Evolutionary conservation across 2,329 filamentous ascomycete genomes (phyloP).

Genomic region (Cytospora mali): DNA sequence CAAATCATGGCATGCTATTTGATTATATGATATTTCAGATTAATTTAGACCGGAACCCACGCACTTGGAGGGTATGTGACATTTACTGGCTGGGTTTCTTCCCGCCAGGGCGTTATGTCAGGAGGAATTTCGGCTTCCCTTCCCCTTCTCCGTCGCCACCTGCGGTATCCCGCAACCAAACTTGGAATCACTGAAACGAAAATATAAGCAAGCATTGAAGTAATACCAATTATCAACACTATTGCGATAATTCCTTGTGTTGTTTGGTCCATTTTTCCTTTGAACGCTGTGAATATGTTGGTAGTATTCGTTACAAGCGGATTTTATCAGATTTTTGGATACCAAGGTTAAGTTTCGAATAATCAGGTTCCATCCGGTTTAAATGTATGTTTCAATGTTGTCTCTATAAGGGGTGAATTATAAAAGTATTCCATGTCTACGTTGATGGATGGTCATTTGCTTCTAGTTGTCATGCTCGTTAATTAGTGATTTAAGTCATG

Average conservation of each 20-base stretch:
- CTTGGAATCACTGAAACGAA: background rate
- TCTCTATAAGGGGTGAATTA: no score
- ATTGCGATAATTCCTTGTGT: background rate
- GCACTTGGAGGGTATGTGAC: background rate
- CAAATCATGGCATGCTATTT: background rate
- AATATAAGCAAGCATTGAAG: background rate
- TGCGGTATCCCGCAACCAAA: background rate
- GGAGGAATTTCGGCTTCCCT: background rate
- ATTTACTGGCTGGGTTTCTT: background rate
- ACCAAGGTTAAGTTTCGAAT: background rate
- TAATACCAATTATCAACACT: background rate
- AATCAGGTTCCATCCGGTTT: no score
- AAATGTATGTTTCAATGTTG: no score
- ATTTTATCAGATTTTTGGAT: background rate
- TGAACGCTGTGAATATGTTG: no score
- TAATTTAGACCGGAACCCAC: background rate
- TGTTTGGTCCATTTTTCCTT: slow-evolving; percentile 1
- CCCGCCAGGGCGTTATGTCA: background rate
- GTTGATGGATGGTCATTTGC: no score
- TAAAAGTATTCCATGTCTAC: no score
- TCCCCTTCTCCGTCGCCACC: background rate
- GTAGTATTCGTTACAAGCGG: background rate
- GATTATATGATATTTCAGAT: no score
- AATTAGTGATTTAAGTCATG: no score
- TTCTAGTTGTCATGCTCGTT: no score